Conservation (phyloP, 73 alveolate genomes). For the Halteria grandinella region DNA sequence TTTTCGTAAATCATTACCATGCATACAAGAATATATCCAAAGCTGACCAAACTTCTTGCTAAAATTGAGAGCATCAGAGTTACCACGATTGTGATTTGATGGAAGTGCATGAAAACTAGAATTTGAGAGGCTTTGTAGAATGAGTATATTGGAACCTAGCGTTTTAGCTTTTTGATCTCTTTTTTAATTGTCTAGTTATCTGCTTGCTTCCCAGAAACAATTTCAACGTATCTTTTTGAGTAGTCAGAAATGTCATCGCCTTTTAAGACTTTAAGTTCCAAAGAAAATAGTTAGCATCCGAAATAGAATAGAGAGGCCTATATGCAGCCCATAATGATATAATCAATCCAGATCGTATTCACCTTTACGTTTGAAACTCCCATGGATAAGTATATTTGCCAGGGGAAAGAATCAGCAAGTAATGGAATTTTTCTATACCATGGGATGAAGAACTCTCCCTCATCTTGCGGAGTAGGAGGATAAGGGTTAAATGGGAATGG, state of each 20-base stretch:
- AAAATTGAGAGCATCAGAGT: conserved; percentile 32
- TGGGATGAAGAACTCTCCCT: conserved; percentile 41
- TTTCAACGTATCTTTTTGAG: conserved; percentile 20
- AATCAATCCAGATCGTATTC: conserved; percentile 50
- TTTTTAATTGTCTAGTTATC: conserved; percentile 3
- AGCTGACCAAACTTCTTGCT: conserved; percentile 27
- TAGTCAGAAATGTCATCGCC: conserved; percentile 17
- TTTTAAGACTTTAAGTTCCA: conserved; percentile 23
- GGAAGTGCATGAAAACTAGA: conserved; percentile 39
- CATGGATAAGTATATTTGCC: conserved; percentile 38
- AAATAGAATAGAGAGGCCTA: conserved; percentile 40
- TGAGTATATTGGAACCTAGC: conserved; percentile 7
- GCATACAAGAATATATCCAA: conserved; percentile 50
- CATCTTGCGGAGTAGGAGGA: conserved; percentile 11
- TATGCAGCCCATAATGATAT: conserved; percentile 38
- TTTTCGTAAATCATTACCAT: conserved; percentile 47
- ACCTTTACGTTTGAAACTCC: conserved; percentile 40
- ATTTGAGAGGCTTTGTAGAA: conserved; percentile 22
- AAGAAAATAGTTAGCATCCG: conserved; percentile 46
- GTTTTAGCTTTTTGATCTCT: conserved; percentile 31
- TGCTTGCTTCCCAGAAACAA: not conserved
- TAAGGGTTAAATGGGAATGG: conserved; percentile 55
- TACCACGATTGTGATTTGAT: conserved; percentile 38
- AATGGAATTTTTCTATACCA: conserved; percentile 42
- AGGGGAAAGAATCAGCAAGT: not conserved